Evolutionary conservation across 73 alveolate species (phyloP), one percentile per base, ranked within the genome.

Genomic region (Tetrahymena borealis): DNA sequence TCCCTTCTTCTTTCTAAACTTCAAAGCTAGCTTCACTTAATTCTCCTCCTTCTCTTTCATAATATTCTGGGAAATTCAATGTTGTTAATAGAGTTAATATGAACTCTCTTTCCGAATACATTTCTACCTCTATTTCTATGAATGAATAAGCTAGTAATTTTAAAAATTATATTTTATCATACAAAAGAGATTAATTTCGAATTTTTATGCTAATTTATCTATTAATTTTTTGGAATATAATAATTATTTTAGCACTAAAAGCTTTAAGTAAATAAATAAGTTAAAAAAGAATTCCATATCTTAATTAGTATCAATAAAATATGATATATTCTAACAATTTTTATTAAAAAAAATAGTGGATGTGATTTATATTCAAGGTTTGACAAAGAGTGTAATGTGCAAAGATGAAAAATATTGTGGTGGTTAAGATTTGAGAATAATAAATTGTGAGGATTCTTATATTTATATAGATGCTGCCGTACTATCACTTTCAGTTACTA

Each of bases 371-470:
- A 60, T 60, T n/a, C 85, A 60, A 60, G 85, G 85, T 24, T 35
- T 60, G 18, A 60, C 85, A 24, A 60, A 60, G 28, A 60, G 85
- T 60, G 85, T 60, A 4, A 60, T 60, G 85, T 60, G 85, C 85
- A 60, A 60, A 60, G 85, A 60, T 60, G 85, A 60, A 60, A 60
- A 60, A 60, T 60, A 24, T 35, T 60, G 78, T 40, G 91, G 78
- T 0, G 95, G 91, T 31, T 39, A 94, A 78, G 91, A 94, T 91
- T 28, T 94, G 28, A 94, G 92, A 91, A 94, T 94, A 24, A 24
- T 92, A 32, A 39, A 94, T 78, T 94, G 96, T 78, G 96, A 94
- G 39, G 96, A 94, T 78, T 79, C 95, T 28, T 90, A 90, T 91
- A 94, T 94, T 36, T 94, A 77, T 93, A 91, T 94, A 7, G 95